Evolutionary conservation across 2,329 filamentous ascomycete species (phyloP), one percentile per base, ranked within the genome.

Genomic region (Hypoxylon sp.): DNA sequence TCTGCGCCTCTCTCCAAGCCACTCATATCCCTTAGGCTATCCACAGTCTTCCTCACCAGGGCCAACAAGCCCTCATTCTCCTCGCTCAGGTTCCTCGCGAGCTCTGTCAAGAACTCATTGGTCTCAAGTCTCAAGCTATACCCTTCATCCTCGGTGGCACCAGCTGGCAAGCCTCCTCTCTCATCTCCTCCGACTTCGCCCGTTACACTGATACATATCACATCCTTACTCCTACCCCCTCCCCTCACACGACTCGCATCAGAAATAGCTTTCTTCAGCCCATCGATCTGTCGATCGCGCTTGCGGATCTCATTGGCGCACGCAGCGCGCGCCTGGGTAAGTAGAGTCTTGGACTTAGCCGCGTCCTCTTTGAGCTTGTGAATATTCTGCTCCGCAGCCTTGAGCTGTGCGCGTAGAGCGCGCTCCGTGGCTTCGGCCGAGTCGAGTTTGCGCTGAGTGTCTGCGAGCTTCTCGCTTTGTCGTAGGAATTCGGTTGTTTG

Each of bases 291-390:
- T 46, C 93, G 84, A 76, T 99, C 96, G 43, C 95, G 89, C 75
- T 96, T 95, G 65, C 95, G 90, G 47, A 97, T 88, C 75, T 99
- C 96, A 70, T 93, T 97, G 52, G 93, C 90, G 78, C 94, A 98
- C 69, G 94, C 90, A 5, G 91, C 88, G 65, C 95, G 89, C 2
- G 96, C 91, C 78, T 98, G 95, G 29, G 91, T 87, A 1, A 97
- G 88, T 2, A 92, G 87, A 0, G 88, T 85, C 77, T 95, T 96
- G 78, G 95, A 88, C 53, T 91, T 89, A 23, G 88, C 85, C 69
- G 94, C 86, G 75, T 98, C 94, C 30, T 97, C 94, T 73, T 94
- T 94, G 61, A 97, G 81, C n/a, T 87, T 87, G 68, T 91, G 88
- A 34, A 91, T 87, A 0, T 88, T 88, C 3, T 88, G 84, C 75